Conservation (phyloP, 2,329 filamentous ascomycete species). For the Aspergillus sp. region DNA sequence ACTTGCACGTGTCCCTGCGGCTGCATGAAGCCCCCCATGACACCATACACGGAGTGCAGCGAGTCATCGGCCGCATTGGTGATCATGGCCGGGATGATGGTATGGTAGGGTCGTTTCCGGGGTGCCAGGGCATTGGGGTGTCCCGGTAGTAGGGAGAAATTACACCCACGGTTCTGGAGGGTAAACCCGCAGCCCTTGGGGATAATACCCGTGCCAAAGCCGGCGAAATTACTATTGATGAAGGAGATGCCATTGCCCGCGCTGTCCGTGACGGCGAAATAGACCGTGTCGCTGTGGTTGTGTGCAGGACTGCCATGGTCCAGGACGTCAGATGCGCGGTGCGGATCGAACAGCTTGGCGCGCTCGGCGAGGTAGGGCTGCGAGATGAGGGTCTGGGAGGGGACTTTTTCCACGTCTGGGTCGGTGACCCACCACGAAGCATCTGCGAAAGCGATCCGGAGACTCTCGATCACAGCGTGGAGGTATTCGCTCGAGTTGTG, state of each 20-base stretch:
- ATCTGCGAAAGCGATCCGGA: conserved; percentile 85
- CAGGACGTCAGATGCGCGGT: conserved; percentile 45
- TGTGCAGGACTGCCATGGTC: conserved; percentile 76
- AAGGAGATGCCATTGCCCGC: conserved; percentile 88
- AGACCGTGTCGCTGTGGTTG: conserved; percentile 84
- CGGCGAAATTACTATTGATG: conserved; percentile 90
- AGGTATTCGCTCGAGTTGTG: conserved; percentile 78
- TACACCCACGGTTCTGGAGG: conserved; percentile 84
- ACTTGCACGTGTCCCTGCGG: conserved; percentile 95
- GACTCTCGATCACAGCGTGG: conserved; percentile 77
- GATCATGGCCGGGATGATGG: conserved; percentile 87
- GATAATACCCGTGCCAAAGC: conserved; percentile 77
- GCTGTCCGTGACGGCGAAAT: conserved; percentile 76
- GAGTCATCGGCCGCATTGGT: conserved; percentile 67
- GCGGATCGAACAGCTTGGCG: conserved; percentile 52
- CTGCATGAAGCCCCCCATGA: conserved; percentile 99
- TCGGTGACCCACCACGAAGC: conserved; percentile 86
- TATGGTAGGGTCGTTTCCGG: conserved; percentile 87
- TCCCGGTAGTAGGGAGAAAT: conserved; percentile 60
- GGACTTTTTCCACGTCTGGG: conserved; percentile 63
- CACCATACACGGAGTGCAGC: conserved; percentile 80
- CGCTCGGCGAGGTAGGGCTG: conserved; percentile 67
- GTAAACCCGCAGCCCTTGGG: conserved; percentile 83
- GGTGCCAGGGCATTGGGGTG: conserved; percentile 78
- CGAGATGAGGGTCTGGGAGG: conserved; percentile 60